phyloP scores from a whole-genome alignment of 352 stramenopile genomes.

The Globisporangium paddicum region DNA sequence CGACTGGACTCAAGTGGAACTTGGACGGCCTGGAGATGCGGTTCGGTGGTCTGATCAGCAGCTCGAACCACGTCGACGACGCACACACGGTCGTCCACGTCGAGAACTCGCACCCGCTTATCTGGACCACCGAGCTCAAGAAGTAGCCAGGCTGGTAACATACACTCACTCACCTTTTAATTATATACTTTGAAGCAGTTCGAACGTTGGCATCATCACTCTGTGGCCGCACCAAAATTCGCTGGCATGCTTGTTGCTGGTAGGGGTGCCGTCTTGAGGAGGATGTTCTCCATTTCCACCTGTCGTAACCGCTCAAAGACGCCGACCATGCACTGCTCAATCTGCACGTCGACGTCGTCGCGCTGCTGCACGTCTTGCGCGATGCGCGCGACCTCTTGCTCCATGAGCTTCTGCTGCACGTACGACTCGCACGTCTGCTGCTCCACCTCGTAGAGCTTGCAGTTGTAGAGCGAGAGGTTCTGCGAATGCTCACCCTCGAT shows the following conservation, averaged over 20 bases:
- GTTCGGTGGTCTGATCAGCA: conserved; percentile 83
- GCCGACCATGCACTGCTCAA: conserved; percentile 49
- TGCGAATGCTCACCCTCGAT: conserved; percentile 34
- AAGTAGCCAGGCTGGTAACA: conserved; percentile 14
- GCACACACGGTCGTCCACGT: conserved; percentile 48
- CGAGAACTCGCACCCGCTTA: conserved; percentile 66
- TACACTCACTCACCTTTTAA: neutral
- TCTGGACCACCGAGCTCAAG: conserved; percentile 88
- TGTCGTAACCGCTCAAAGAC: conserved; percentile 53
- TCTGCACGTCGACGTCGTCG: conserved; percentile 44
- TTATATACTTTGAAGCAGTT: too few species aligned
- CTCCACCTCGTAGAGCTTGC: conserved; percentile 44
- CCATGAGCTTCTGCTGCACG: conserved; percentile 37
- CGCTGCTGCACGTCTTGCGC: conserved; percentile 33
- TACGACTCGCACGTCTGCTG: conserved; percentile 53
- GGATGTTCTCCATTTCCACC: conserved; percentile 42
- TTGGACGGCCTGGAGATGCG: conserved; percentile 52
- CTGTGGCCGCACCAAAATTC: neutral
- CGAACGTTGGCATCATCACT: neutral
- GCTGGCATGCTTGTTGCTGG: neutral
- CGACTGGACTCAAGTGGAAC: conserved; percentile 90
- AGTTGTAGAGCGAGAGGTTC: conserved; percentile 37
- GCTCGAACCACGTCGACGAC: conserved; percentile 74
- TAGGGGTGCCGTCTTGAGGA: conserved; percentile 22
- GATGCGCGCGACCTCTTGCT: conserved; percentile 39